These are phyloP conservation scores for Tilletia walkeri DNA, from an alignment of 1,284 basidiomycete species.

Conservation along the genomic window DNA sequence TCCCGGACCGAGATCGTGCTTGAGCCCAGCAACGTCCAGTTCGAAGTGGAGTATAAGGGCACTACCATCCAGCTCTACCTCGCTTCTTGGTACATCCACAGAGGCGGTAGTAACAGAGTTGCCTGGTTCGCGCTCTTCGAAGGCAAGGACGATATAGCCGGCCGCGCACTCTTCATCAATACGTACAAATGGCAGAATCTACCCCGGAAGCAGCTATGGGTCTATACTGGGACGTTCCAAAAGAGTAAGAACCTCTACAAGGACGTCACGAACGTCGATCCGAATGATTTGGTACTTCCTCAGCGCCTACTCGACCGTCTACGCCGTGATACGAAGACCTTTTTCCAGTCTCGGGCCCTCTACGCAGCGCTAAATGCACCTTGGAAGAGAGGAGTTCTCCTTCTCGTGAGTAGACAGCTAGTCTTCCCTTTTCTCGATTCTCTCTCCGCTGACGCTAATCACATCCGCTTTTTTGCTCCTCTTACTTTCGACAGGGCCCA, in stretches of 20 bases:
- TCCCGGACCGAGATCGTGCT: background rate
- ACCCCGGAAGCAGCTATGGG: background rate
- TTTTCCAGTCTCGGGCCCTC: constrained; percentile 14
- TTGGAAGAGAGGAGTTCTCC: constrained; percentile 22
- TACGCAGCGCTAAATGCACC: constrained; percentile 9
- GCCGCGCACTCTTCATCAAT: background rate
- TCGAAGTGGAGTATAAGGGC: constrained; percentile 1
- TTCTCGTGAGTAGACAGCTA: background rate
- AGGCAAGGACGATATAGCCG: background rate
- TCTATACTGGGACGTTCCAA: background rate
- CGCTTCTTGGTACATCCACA: background rate
- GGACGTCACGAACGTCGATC: background rate
- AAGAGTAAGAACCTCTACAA: background rate
- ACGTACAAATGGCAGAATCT: background rate
- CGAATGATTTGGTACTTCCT: background rate
- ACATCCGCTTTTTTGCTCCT: background rate
- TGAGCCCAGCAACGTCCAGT: background rate
- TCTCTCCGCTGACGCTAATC: background rate
- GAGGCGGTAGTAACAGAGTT: background rate
- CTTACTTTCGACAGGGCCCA: constrained; percentile 12
- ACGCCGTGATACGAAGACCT: constrained; percentile 10
- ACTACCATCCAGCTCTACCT: constrained; percentile 1
- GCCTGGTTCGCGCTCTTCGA: constrained; percentile 6
- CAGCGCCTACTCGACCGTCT: background rate
- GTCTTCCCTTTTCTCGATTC: background rate